These are phyloP conservation scores for Neurospora sp. DNA, from an alignment of 495 filamentous ascomycete species.

Conservation along the genomic window DNA sequence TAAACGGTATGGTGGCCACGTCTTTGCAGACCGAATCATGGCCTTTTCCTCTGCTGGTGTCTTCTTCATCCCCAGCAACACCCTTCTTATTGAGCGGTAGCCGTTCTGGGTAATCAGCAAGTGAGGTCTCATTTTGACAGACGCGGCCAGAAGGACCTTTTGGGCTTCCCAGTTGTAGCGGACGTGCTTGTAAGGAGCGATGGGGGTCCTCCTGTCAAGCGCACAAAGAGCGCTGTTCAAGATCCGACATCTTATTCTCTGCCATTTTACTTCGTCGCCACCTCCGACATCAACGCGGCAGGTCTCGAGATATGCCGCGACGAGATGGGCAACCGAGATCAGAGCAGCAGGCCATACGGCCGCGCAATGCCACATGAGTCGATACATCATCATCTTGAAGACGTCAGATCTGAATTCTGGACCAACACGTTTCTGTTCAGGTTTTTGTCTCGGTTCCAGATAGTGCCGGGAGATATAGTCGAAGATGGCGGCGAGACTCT, in stretches of 20 bases:
- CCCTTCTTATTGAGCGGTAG: constrained; percentile 29
- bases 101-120: constrained; percentile 25
- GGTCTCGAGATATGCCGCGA: constrained; percentile 22
- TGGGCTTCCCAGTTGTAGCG: constrained; percentile 38
- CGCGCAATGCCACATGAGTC: constrained; percentile 23
- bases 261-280: constrained; percentile 1
- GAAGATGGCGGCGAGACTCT: constrained; percentile 21
- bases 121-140: constrained; percentile 22
- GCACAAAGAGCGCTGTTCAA: constrained; percentile 26
- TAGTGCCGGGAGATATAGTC: constrained; percentile 22
- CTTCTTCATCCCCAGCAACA: constrained; percentile 30
- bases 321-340: constrained; percentile 23
- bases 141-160: constrained; percentile 26
- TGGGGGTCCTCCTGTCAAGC: constrained; percentile 19
- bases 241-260: constrained; percentile 16
- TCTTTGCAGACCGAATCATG: constrained; percentile 25
- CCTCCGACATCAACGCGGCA: constrained; percentile 8
- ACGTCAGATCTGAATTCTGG: constrained; percentile 13
- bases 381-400: constrained; percentile 22
- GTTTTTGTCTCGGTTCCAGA: constrained; percentile 3
- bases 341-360: constrained; percentile 25
- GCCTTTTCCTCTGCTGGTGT: constrained; percentile 24
- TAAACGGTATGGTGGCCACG: constrained; percentile 37
- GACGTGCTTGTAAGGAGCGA: constrained; percentile 20
- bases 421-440: background rate